Base-by-base conservation (phyloP, 331 rosid genomes). In the Quercus phellos region DNA sequence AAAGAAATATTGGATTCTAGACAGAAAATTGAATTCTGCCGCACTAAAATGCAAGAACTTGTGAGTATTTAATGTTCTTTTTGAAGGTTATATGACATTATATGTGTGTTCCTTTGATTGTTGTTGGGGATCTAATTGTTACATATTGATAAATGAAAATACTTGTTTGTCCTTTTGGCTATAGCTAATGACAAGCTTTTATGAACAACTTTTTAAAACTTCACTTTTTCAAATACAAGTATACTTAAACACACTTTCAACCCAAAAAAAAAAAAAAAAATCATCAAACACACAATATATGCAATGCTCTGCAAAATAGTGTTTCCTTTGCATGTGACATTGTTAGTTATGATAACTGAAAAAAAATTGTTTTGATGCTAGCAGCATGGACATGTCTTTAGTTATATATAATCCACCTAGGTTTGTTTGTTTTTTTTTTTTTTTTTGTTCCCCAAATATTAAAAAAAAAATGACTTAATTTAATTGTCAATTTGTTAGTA, bases 11-110 rank as follows among this genome's bases (percentile, higher is more conserved):
- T 73, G 78, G 98, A 91, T 35, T 84, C 98, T 11, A 90, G 85
- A 82, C 89, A 90, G 90, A 96, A 93, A 88, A 91, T 96, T 68
- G 91, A 88, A 77, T 91, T 80, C 76, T 96, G 6, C 80, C 94
- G 91, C 43, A 59, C 87, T 59, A 93, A 96, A 87, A 96, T 96
- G 98, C 99, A 96, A 85, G 98, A 96, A 83, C 94, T 96, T 69
- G 99, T 93, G 77, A 91, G 99, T 89, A 78, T 58, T 72, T 55
- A 22, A 13, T 35, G 55, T 63, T 69, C 55, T 58, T 74, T 27
- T 61, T 63, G 26, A 63, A 53, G 70, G 51, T 77, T 68, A 6
- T 29, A 64, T 77, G 64, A 53, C 18, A 24, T 46, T 71, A 53
- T 59, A 35, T 59, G 51, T 46, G 16, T 2, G 5, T 58, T 55